Percentiles rank a stretch among this genome's conserved stretches.
These are phyloP conservation scores for Pouteria campechiana DNA, from an alignment of 179 eudicot species.

Conservation along the genomic window DNA sequence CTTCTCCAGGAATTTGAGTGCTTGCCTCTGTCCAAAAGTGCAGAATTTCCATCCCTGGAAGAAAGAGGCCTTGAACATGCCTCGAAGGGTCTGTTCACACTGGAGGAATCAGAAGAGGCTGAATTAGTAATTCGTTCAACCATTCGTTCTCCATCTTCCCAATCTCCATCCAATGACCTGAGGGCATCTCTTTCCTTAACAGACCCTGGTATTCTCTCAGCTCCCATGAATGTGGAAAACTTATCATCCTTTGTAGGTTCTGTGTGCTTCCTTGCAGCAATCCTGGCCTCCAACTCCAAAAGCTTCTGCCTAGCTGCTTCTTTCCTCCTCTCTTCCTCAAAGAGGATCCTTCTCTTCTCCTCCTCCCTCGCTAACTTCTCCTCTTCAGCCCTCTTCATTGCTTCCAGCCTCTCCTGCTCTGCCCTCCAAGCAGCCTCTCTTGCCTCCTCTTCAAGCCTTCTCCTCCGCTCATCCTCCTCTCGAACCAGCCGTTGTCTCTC, in stretches of 20 bases:
- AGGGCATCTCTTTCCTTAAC: slow-evolving; percentile 35
- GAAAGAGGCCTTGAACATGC: slow-evolving; percentile 27
- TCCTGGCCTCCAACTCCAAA: slow-evolving; percentile 76
- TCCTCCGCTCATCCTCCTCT: slow-evolving; percentile 75
- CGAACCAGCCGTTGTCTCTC: slow-evolving; percentile 63
- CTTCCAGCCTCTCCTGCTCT: slow-evolving; percentile 70
- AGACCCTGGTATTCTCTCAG: slow-evolving; percentile 22
- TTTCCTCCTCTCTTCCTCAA: slow-evolving; percentile 96
- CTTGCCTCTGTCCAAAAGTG: slow-evolving; percentile 48
- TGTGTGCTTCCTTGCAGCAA: slow-evolving; percentile 67
- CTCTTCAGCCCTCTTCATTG: slow-evolving; percentile 67
- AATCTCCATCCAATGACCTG: slow-evolving; percentile 42
- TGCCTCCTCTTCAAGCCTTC: slow-evolving; percentile 73
- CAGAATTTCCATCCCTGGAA: slow-evolving; percentile 47
- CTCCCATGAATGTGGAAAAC: slow-evolving; percentile 17
- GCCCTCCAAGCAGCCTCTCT: slow-evolving; percentile 85
- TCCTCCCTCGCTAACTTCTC: slow-evolving; percentile 75
- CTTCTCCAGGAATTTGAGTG: slow-evolving; percentile 62
- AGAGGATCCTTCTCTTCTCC: slow-evolving; percentile 51
- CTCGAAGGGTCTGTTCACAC: slow-evolving; percentile 40
- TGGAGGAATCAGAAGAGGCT: slow-evolving; percentile 53
- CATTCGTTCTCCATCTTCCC: slow-evolving; percentile 97
- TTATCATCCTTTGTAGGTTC: slow-evolving; percentile 30
- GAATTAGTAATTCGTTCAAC: slow-evolving; percentile 76
- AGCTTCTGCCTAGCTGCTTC: slow-evolving; percentile 95